Evolutionary conservation across 768 basidiomycete species (phyloP).

Genomic region (Xanthoconium stramineum): DNA sequence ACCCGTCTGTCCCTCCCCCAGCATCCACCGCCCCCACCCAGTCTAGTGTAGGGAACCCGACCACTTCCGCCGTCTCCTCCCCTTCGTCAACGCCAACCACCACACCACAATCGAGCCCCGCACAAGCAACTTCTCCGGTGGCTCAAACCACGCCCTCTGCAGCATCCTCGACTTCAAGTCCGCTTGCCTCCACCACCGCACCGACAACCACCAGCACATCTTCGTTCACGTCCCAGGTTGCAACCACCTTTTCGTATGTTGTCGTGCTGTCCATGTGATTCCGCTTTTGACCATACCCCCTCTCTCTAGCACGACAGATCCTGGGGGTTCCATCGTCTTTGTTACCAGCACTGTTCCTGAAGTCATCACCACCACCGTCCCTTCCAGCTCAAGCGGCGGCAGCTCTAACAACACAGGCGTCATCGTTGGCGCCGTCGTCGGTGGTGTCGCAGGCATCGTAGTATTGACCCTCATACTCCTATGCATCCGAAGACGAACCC

Average conservation of each 20-base stretch:
- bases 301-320: slow-evolving; percentile 19
- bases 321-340: slow-evolving; percentile 18
- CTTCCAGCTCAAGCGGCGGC: not conserved
- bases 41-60: not conserved
- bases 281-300: not conserved
- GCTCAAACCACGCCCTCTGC: not conserved
- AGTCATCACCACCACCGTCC: slow-evolving; percentile 13
- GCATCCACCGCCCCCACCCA: not conserved
- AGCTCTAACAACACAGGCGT: slow-evolving; percentile 30
- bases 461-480: slow-evolving; percentile 29
- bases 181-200: not conserved
- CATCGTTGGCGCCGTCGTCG: slow-evolving; percentile 54
- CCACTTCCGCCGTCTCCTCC: slow-evolving; percentile 6
- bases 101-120: not conserved
- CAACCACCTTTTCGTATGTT: slow-evolving; percentile 20
- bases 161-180: too few species aligned
- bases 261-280: not conserved
- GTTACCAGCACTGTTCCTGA: slow-evolving; percentile 19
- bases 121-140: not conserved
- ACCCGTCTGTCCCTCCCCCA: slow-evolving; percentile 9
- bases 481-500: slow-evolving; percentile 24
- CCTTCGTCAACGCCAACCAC: slow-evolving; percentile 1
- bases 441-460: slow-evolving; percentile 36
- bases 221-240: slow-evolving; percentile 16
- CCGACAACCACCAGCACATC: not conserved